Percentiles rank a stretch among this genome's conserved stretches.
Conservation (phyloP, 2,329 filamentous ascomycete genomes). For the Stemphylium lycopersici region DNA sequence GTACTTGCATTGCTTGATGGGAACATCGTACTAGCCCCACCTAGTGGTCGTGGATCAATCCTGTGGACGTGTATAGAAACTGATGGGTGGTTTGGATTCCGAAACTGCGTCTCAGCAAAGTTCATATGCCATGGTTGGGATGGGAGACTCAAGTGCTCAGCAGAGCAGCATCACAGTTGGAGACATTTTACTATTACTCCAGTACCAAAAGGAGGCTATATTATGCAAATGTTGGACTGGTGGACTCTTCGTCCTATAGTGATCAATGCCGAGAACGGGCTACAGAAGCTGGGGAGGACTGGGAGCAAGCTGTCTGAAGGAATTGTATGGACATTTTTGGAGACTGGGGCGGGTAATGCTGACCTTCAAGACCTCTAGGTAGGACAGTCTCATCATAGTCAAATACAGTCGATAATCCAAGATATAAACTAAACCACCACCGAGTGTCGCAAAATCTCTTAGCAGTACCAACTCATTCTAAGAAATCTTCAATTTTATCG, state of each 20-base stretch:
- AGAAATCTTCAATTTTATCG: too few species aligned
- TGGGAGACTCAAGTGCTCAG: slow-evolving; percentile 11
- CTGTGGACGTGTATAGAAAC: slow-evolving; percentile 12
- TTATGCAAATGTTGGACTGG: slow-evolving; percentile 23
- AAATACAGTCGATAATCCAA: too few species aligned
- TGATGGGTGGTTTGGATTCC: slow-evolving; percentile 17
- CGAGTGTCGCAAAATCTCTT: too few species aligned
- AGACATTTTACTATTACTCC: slow-evolving; percentile 14
- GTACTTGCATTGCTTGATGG: slow-evolving; percentile 16
- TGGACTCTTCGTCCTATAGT: slow-evolving; percentile 15
- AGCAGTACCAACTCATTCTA: too few species aligned
- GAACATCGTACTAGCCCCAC: slow-evolving; percentile 8
- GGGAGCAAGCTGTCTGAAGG: slow-evolving; percentile 15
- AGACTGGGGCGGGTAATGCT: too few species aligned
- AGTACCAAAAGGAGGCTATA: slow-evolving; percentile 13
- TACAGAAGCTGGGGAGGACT: slow-evolving; percentile 9
- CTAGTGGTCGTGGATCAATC: slow-evolving; percentile 8
- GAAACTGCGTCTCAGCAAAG: slow-evolving; percentile 2
- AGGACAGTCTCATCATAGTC: too few species aligned
- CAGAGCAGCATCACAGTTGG: not conserved
- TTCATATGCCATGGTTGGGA: slow-evolving; percentile 12
- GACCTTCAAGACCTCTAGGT: too few species aligned
- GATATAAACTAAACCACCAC: too few species aligned
- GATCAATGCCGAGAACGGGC: slow-evolving; percentile 3
- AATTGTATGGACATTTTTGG: slow-evolving; percentile 12